These are phyloP conservation scores for Musa schizocarpa DNA, from an alignment of 176 grass and related monocot species.

Conservation along the genomic window DNA sequence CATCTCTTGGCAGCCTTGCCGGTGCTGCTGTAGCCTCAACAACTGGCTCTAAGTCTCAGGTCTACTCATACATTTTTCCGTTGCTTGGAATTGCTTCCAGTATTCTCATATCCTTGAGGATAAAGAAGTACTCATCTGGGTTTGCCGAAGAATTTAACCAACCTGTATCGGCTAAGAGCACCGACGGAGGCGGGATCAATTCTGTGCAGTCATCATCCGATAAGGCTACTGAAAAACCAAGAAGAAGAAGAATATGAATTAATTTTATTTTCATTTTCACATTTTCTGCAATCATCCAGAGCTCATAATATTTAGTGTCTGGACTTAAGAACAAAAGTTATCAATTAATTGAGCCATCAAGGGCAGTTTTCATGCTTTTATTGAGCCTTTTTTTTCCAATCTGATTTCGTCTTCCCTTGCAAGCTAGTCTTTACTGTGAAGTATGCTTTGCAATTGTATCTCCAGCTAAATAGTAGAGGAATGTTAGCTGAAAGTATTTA, in stretches of 20 bases:
- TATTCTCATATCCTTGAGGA: conserved; percentile 84
- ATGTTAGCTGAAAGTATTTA: too few species aligned
- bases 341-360: not conserved
- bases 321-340: not conserved
- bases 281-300: not conserved
- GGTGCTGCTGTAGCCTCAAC: conserved; percentile 62
- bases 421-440: too few species aligned
- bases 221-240: not conserved
- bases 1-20: conserved; percentile 83
- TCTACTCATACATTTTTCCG: conserved; percentile 69
- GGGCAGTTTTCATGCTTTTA: not conserved
- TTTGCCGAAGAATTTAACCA: conserved; percentile 39
- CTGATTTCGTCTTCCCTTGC: too few species aligned
- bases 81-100: conserved; percentile 69
- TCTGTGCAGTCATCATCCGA: not conserved
- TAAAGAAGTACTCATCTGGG: conserved; percentile 78
- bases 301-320: not conserved
- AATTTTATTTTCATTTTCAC: not conserved
- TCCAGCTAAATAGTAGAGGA: too few species aligned
- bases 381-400: not conserved
- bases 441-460: too few species aligned
- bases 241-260: not conserved
- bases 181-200: not conserved
- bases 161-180: not conserved
- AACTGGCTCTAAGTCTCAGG: conserved; percentile 48